phyloP scores from a whole-genome alignment of 192 early-diverging fungal species.

The Backusella psychrophila region DNA sequence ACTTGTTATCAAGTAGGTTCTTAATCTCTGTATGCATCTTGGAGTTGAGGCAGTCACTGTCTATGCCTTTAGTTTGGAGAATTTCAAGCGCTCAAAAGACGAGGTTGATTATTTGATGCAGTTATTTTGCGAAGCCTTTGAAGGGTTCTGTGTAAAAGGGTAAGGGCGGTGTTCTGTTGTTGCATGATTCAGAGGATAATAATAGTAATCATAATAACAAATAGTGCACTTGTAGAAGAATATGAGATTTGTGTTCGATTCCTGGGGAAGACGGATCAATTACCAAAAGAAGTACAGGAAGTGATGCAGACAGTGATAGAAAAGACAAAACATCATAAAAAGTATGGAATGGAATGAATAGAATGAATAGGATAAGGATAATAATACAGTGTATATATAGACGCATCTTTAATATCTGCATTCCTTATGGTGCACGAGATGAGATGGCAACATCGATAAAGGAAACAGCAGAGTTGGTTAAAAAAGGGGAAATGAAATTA shows the following conservation, averaged over 20 bases:
- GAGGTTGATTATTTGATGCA: constrained; percentile 89
- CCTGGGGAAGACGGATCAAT: constrained; percentile 68
- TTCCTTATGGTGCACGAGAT: constrained; percentile 88
- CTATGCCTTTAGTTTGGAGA: constrained; percentile 98
- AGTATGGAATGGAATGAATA: constrained; percentile 24
- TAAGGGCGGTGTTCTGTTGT: constrained; percentile 29
- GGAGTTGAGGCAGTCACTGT: constrained; percentile 87
- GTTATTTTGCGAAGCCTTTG: constrained; percentile 73
- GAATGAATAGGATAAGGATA: neutral
- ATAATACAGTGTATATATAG: constrained; percentile 25
- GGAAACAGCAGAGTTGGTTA: constrained; percentile 53
- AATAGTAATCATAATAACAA: neutral
- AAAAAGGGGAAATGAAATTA: constrained; percentile 46
- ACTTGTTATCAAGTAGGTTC: constrained; percentile 45
- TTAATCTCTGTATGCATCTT: constrained; percentile 86
- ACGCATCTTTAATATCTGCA: constrained; percentile 87
- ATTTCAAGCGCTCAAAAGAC: constrained; percentile 84
- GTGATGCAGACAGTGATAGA: constrained; percentile 62
- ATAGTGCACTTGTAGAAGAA: constrained; percentile 70
- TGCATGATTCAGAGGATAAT: neutral
- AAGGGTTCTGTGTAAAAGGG: constrained; percentile 71
- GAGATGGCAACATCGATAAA: constrained; percentile 81
- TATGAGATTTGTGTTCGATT: constrained; percentile 79
- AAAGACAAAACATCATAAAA: constrained; percentile 62
- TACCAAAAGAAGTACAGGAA: constrained; percentile 63